Conservation (phyloP, 164 flowering plant genomes). For the Aristolochia fimbriata region DNA sequence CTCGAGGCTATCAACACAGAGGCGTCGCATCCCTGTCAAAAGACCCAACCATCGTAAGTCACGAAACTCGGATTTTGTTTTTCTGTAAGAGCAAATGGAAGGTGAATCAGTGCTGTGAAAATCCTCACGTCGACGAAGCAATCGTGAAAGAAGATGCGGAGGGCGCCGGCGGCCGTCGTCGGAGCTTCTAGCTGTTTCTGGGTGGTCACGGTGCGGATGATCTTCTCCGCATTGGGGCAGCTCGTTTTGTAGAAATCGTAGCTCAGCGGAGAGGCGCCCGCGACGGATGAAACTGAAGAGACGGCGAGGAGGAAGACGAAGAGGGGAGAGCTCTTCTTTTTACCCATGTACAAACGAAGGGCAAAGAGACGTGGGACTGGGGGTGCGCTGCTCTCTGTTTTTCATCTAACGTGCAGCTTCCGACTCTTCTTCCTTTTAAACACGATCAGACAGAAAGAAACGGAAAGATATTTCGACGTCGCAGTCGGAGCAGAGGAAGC, state of each 20-base stretch:
- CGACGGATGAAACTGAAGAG: neutral
- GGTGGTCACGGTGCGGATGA: constrained; percentile 15
- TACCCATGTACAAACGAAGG: neutral
- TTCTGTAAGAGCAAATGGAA: no score
- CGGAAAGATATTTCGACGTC: neutral
- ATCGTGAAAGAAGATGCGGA: constrained; percentile 23
- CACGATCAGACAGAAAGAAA: neutral
- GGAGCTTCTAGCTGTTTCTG: constrained; percentile 13
- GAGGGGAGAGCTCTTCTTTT: neutral
- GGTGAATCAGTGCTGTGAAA: neutral
- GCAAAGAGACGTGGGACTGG: neutral
- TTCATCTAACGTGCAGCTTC: neutral
- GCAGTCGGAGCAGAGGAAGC: neutral
- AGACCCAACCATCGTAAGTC: no score
- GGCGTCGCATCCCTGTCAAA: constrained; percentile 53
- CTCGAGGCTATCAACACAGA: constrained; percentile 57
- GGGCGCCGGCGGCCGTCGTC: constrained; percentile 18
- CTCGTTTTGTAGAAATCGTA: constrained; percentile 11
- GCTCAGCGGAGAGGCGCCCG: constrained; percentile 4
- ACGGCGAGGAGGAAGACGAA: neutral
- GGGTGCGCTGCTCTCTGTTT: neutral
- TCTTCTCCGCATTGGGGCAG: constrained; percentile 19
- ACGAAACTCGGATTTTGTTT: no score
- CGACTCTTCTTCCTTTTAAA: neutral
- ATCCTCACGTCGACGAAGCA: constrained; percentile 17